These are phyloP conservation scores for Leishmania braziliensis DNA, from an alignment of 208 protist genomes.

Conservation along the genomic window DNA sequence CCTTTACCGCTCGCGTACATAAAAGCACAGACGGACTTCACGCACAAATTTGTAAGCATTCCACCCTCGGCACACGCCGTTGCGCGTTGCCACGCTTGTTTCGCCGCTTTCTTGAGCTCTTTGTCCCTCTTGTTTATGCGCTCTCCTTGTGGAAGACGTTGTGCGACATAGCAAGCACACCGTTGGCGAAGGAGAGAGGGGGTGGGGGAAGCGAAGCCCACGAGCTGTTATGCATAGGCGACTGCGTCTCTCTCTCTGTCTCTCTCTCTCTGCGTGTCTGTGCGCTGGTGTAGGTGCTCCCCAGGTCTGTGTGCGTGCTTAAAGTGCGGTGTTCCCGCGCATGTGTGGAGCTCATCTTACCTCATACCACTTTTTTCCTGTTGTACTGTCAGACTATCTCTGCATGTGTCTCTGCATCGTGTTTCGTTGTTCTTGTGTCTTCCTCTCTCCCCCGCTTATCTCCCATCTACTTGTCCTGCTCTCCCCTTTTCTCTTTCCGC, in stretches of 20 bases:
- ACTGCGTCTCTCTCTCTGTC: background rate
- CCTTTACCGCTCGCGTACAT: background rate
- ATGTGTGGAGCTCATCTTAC: background rate
- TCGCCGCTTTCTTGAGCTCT: background rate
- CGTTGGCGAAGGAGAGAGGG: background rate
- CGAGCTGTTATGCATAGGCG: background rate
- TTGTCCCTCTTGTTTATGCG: background rate
- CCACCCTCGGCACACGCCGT: background rate
- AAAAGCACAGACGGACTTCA: background rate
- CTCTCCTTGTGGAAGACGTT: background rate
- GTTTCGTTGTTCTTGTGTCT: background rate
- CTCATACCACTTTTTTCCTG: background rate
- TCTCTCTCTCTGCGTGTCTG: no score
- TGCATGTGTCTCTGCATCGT: background rate
- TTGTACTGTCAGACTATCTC: background rate
- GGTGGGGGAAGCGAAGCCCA: background rate
- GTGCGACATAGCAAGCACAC: background rate
- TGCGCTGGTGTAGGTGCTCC: background rate
- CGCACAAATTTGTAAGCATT: background rate
- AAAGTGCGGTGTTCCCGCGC: background rate
- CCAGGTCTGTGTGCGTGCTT: background rate
- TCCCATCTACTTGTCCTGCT: background rate
- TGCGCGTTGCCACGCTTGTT: background rate
- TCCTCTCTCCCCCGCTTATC: background rate
- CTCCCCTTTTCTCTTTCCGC: background rate